These are phyloP conservation scores for Fraxinus pennsylvanica DNA, from an alignment of 257 asterid genomes.

Conservation along the genomic window DNA sequence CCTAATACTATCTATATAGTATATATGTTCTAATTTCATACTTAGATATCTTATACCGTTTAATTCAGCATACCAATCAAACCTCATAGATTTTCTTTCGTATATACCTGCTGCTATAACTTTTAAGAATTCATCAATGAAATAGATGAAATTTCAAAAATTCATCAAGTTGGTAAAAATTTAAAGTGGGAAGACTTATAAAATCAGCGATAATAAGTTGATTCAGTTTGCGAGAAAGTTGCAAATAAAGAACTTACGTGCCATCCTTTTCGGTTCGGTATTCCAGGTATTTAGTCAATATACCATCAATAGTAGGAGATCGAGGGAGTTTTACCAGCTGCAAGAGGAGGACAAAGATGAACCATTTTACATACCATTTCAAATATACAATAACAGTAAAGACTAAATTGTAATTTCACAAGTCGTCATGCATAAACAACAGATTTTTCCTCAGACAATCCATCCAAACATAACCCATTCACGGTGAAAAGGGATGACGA, in stretches of 20 bases:
- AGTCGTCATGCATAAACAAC: conserved; percentile 8
- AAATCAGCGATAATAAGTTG: not conserved
- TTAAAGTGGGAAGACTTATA: not conserved
- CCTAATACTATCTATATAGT: too few species aligned
- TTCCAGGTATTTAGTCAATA: conserved; percentile 76
- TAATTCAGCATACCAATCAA: too few species aligned
- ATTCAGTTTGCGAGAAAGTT: conserved; percentile 15
- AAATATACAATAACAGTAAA: not conserved
- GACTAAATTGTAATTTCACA: not conserved
- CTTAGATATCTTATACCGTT: too few species aligned
- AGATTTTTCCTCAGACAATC: not conserved
- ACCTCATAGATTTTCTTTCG: not conserved
- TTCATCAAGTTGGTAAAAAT: not conserved
- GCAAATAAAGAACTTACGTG: conserved; percentile 54
- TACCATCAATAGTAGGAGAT: conserved; percentile 78
- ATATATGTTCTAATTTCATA: too few species aligned
- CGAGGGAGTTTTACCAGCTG: conserved; percentile 98
- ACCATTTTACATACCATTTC: conserved; percentile 4
- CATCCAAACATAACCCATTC: not conserved
- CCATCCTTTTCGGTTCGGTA: conserved; percentile 81
- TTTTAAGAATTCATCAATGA: not conserved
- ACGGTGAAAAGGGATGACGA: not conserved
- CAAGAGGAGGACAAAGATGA: conserved; percentile 28
- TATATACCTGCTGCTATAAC: not conserved
- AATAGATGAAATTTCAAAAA: not conserved